Evolutionary conservation across 1,284 basidiomycete genomes (phyloP), one percentile per base, ranked within the genome.

Genomic region (Sanguinoderma infundibulare): DNA sequence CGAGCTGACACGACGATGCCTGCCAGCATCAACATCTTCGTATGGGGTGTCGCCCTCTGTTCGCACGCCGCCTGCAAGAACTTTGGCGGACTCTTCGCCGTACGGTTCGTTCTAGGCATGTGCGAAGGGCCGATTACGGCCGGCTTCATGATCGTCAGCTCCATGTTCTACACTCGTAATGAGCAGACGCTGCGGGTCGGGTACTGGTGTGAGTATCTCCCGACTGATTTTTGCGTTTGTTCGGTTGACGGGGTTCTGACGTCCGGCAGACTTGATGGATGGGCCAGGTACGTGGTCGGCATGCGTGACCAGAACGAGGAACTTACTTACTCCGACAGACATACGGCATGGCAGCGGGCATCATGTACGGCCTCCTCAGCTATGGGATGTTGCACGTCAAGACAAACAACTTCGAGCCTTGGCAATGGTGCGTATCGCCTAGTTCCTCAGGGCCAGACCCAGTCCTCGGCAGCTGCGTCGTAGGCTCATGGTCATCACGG

Each of bases 101-200:
- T 85, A 28, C 84, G 88, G 30, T 71, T 91, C 42, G 79, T 91
- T 24, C 77, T 94, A 5, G 92, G 92, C 35, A 83, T 87, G 72
- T 91, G 90, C 67, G 91, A 94, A 74, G 91, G 90, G 0, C 86
- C 86, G 2, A 89, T 94, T 66, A 92, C 90, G 0, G 87, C 89
- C 0, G 89, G 88, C 0, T 94, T 93, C 75, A 76, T 93, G 79
- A 86, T 94, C 59, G 85, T 90, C 53, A 89, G 79, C 53, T 83
- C 87, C 28, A 92, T 92, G 90, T 93, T 92, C 72, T 94, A 94
- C 73, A 92, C 89, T 0, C 81, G 87, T 26, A 83, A 74, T 5
- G 92, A 94, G 69, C 89, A 91, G 68, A 90, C 88, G 0, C 70
- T 85, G 24, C 80, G 91, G 1, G 84, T 92, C 17, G 90, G 90